Base-by-base conservation (phyloP, 2,329 filamentous ascomycete species). In the Parastagonospora nodorum region DNA sequence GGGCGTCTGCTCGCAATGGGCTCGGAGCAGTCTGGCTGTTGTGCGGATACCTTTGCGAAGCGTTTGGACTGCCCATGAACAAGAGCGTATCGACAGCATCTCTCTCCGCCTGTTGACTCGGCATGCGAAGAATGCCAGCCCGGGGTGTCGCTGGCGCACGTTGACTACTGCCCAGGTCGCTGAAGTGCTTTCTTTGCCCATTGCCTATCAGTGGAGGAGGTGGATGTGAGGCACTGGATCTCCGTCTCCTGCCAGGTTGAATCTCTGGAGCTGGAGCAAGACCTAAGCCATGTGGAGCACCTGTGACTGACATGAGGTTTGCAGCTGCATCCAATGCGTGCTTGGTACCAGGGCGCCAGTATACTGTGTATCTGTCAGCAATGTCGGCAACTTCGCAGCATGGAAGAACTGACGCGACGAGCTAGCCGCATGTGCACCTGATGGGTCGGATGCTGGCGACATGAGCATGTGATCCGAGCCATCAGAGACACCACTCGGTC, bases 31-130 rank as follows among this genome's bases (percentile, higher is more conserved):
- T 57, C 28, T 61, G 60, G 29, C 52, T 66, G n/a, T 47, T 55
- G 6, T 68, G 61, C 28, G 70, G 56, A 6, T 69, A 54, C 19
- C 66, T 60, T 37, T 64, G 56, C 1, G 87, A 88, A 70, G 90
- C 89, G 12, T 87, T 87, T 0, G 88, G 88, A 55, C 87, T 90
- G 64, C 89, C 91, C 85, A 94, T 88, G 66, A 92, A 92, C 24
- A 93, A 78, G 19, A 94, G 75, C 0, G 88, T 88, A 67, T 92
- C 89, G 40, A 93, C 85, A 5, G 90, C 90, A 63, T 93, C 90
- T 65, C 92, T 88, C 67, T 94, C 90, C 44, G 78, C 79, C 54
- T 88, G 83, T 56, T 89, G 87, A 48, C 86, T 87, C 1, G 87
- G 86, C 28, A 88, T 89, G 53, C 86, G 85, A 4, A 88, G 75